Base-by-base conservation (phyloP, 2,329 filamentous ascomycete genomes). In the Penicillium sp. region DNA sequence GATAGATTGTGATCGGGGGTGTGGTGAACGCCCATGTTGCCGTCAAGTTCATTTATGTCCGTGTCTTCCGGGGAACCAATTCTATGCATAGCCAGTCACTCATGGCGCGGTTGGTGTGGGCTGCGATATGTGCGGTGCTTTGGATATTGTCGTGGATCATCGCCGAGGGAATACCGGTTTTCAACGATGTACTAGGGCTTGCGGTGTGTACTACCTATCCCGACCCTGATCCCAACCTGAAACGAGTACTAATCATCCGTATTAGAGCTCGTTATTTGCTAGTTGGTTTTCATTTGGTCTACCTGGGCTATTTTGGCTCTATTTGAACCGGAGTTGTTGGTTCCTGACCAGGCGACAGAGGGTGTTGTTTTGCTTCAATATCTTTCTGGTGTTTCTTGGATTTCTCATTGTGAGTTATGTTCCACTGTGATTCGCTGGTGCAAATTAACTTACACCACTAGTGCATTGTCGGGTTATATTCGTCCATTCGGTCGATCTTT, bases 1-100 rank as follows among this genome's bases (percentile, higher is more conserved):
- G 10, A 50, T 27, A 72, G 67, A 89, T 89, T 61, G 77, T 89
- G 37, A 82, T 90, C 47, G 85, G 86, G 0, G 87, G 86, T 38
- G 85, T 89, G 10, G 86, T 90, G 57, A 86, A 88, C 65, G 85
- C 81, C 7, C 82, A 86, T 59, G 84, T 89, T 2, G 84, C 84
- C 1, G 80, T 78, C 41, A 88, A 87, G 66, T 86, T 86, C 63
- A 77, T 88, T 47, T 89, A 87, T 66, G 76, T 83, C 2, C 81
- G 85, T 25, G 66, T 86, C 8, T 88, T 87, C 74, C 76, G 79
- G 27, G 81, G 82, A 59, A 84, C 81, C 12, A 78, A 81, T 63
- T 78, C 81, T 63, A 74, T 82, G 68, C 73, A 76, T 51, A 75
- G 77, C 57, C 75, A 75, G 46, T 83, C 78, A 25, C 72, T 75